Conservation (phyloP, 305 asterid genomes). For the Solanum hybrid region DNA sequence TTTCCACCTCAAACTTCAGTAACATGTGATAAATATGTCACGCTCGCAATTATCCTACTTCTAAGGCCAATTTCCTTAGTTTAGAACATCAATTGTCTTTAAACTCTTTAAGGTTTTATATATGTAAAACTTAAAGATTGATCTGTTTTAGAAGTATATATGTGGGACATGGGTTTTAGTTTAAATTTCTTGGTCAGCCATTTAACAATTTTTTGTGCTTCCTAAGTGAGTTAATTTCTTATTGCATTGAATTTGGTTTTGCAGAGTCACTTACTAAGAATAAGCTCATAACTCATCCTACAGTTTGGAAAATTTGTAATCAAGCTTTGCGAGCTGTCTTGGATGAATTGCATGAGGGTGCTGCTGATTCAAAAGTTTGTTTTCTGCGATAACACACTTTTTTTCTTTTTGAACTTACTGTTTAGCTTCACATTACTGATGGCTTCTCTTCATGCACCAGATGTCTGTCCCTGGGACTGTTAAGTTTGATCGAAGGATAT, state of each 20-base stretch:
- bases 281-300: not conserved
- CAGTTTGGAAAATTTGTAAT: not conserved
- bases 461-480: no score
- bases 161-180: not conserved
- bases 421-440: not conserved
- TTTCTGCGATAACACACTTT: not conserved
- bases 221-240: not conserved
- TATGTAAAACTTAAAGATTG: no score
- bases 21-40: not conserved
- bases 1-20: not conserved
- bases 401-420: not conserved
- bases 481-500: no score
- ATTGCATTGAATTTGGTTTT: not conserved
- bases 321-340: not conserved
- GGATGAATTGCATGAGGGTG: not conserved
- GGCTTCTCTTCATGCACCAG: no score
- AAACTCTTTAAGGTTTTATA: no score
- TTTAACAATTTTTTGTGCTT: not conserved
- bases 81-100: no score
- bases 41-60: not conserved
- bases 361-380: conserved; percentile 70
- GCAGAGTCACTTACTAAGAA: not conserved
- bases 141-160: no score
- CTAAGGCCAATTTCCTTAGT: no score
- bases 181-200: not conserved